These are phyloP conservation scores for Colletotrichum destructivum DNA, from an alignment of 2,329 filamentous ascomycete genomes.

Conservation along the genomic window DNA sequence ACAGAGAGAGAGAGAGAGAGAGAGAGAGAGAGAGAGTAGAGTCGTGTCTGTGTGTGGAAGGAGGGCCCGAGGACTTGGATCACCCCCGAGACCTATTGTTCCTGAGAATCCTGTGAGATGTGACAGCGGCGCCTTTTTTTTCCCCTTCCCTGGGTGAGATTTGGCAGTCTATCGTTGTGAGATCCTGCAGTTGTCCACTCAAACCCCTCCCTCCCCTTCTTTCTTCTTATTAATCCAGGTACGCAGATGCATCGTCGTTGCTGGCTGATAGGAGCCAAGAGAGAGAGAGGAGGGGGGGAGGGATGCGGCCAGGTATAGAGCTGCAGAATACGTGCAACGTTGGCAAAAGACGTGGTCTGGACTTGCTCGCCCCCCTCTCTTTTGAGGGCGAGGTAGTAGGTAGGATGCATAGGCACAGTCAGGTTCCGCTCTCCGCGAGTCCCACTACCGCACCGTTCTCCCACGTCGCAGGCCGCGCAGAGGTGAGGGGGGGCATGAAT, in stretches of 20 bases:
- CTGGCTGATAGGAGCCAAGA: neutral
- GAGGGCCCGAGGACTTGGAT: conserved; percentile 3
- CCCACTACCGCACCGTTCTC: neutral
- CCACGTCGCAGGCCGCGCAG: neutral
- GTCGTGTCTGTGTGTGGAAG: neutral
- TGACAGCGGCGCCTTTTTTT: conserved; percentile 7
- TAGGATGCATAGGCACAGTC: neutral
- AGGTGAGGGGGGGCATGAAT: neutral
- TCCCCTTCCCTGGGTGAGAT: neutral
- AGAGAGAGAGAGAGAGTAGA: neutral
- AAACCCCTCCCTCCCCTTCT: neutral
- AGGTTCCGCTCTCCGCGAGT: neutral
- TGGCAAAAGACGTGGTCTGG: neutral
- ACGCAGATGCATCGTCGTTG: neutral
- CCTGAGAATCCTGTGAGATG: conserved; percentile 24
- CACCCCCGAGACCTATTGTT: conserved; percentile 14
- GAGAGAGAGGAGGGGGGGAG: neutral
- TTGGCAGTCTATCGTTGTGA: conserved; percentile 31
- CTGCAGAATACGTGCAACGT: neutral
- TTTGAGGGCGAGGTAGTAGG: neutral
- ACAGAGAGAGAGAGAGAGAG: neutral
- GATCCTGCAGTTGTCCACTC: conserved; percentile 33
- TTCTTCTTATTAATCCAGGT: neutral
- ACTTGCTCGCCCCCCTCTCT: neutral
- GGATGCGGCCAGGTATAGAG: neutral